phyloP scores from a whole-genome alignment of 805 yeast species.

The Yamadazyma kitorensis region DNA sequence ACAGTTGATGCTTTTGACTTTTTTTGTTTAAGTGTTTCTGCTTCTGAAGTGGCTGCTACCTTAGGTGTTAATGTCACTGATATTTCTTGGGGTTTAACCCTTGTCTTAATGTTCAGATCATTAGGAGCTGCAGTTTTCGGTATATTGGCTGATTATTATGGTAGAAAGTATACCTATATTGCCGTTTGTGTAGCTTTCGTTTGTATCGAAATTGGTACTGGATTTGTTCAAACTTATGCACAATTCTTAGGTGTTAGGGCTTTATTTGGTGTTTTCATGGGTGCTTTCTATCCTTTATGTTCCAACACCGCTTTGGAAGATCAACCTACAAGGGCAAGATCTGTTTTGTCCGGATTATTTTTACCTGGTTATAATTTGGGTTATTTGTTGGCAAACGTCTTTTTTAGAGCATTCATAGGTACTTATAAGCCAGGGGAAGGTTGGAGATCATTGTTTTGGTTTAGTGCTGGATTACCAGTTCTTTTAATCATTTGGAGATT shows the following conservation, averaged over 20 bases:
- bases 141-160: conserved; percentile 55
- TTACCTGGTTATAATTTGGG: conserved; percentile 60
- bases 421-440: conserved; percentile 43
- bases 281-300: conserved; percentile 65
- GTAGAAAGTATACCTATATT: conserved; percentile 68
- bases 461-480: conserved; percentile 65
- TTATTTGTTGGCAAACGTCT: conserved; percentile 61
- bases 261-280: conserved; percentile 67
- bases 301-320: conserved; percentile 68
- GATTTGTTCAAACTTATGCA: conserved; percentile 55
- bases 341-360: conserved; percentile 59
- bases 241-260: conserved; percentile 64
- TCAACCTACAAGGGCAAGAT: conserved; percentile 57
- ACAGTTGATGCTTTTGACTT: conserved; percentile 72
- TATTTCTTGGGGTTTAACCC: conserved; percentile 71
- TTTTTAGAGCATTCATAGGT: conserved; percentile 54
- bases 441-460: conserved; percentile 77
- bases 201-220: conserved; percentile 61
- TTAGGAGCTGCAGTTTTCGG: conserved; percentile 72
- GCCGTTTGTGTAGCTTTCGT: conserved; percentile 50
- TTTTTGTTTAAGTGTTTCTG: conserved; percentile 59
- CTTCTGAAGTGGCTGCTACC: conserved; percentile 46
- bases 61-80: conserved; percentile 44
- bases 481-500: conserved; percentile 57
- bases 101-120: conserved; percentile 68